Conservation (phyloP, 2,329 filamentous ascomycete species). For the Westerdykella aurantiaca region DNA sequence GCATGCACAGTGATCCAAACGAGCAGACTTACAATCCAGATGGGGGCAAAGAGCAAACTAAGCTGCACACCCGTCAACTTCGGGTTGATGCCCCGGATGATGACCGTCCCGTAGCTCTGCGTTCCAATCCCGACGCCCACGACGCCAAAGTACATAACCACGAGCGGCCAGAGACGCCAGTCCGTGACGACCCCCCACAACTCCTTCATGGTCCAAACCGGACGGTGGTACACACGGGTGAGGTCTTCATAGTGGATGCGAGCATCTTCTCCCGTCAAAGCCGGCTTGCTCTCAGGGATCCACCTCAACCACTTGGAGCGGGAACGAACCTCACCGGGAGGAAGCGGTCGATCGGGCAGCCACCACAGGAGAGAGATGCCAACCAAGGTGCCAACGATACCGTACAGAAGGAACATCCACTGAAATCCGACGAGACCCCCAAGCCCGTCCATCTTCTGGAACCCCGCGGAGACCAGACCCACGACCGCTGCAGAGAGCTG, state of each 20-base stretch:
- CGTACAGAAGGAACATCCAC: constrained; percentile 91
- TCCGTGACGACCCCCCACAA: constrained; percentile 67
- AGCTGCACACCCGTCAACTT: constrained; percentile 66
- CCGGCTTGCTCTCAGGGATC: constrained; percentile 64
- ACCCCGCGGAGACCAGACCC: constrained; percentile 81
- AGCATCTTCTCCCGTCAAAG: constrained; percentile 70
- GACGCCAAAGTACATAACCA: constrained; percentile 91
- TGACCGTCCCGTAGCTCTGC: constrained; percentile 80
- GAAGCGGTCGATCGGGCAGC: constrained; percentile 76
- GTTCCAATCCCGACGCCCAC: constrained; percentile 89
- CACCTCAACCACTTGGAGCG: constrained; percentile 54
- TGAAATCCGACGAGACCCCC: constrained; percentile 74
- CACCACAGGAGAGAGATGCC: constrained; percentile 77
- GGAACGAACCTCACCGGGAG: constrained; percentile 59
- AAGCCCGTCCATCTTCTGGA: constrained; percentile 81
- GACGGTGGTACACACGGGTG: constrained; percentile 69
- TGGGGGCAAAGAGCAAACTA: constrained; percentile 79
- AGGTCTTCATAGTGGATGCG: constrained; percentile 77
- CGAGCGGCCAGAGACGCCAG: constrained; percentile 82
- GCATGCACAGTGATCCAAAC: neutral
- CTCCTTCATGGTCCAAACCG: constrained; percentile 67
- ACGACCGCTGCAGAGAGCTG: constrained; percentile 87
- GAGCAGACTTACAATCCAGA: constrained; percentile 68
- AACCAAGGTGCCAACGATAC: constrained; percentile 65
- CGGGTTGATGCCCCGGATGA: constrained; percentile 74